phyloP scores from a whole-genome alignment of 805 yeast species.

The Starmerella apicola region DNA sequence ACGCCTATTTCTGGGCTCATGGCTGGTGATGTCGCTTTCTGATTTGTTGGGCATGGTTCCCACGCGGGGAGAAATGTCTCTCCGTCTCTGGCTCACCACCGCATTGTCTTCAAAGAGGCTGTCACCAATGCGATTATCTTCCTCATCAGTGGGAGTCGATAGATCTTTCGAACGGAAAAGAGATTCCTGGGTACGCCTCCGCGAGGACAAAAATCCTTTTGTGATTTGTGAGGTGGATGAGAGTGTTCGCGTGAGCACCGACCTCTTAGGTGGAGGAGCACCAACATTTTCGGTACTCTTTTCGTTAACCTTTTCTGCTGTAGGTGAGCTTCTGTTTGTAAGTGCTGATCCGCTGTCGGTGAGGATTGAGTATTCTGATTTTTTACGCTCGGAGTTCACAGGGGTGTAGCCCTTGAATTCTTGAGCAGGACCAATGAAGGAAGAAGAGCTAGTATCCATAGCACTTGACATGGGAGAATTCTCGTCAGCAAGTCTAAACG shows the following conservation, averaged over 20 bases:
- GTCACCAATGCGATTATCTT: no score
- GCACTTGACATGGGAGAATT: slow-evolving; percentile 1
- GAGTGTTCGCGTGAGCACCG: slow-evolving; percentile 1
- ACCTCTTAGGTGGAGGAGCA: not conserved
- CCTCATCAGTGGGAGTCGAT: slow-evolving; percentile 1
- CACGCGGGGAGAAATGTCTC: no score
- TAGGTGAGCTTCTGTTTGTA: not conserved
- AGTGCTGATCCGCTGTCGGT: no score
- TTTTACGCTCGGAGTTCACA: no score
- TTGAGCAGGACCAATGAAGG: no score
- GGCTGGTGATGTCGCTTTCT: no score
- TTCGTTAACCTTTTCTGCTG: not conserved
- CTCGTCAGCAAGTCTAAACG: slow-evolving; percentile 9
- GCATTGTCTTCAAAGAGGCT: no score
- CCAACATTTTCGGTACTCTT: not conserved
- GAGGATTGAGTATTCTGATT: no score
- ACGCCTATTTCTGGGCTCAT: no score
- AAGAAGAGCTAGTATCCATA: not conserved
- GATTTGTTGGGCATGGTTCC: no score
- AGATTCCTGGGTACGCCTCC: slow-evolving; percentile 4
- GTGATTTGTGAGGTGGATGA: slow-evolving; percentile 5
- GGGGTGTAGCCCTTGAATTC: no score
- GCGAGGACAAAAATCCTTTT: slow-evolving; percentile 1
- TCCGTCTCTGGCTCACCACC: no score
- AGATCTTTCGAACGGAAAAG: slow-evolving; percentile 1